Evolutionary conservation across 2,329 filamentous ascomycete species (phyloP).

Genomic region (Ilyonectria sp.): DNA sequence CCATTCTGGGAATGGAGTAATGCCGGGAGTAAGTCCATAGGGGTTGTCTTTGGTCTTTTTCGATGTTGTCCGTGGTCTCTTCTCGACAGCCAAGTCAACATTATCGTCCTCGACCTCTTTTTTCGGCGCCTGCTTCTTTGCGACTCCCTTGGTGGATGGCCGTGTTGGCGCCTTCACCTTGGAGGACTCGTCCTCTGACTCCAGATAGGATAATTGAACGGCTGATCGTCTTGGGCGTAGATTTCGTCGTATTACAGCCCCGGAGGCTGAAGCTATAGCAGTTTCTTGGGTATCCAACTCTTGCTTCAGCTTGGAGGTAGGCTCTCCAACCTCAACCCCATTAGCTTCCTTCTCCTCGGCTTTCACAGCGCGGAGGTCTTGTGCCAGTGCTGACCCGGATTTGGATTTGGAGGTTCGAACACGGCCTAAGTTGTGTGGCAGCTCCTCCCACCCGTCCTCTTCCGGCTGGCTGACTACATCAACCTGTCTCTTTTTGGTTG

Average conservation of each 20-base stretch:
- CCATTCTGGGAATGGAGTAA: slow-evolving; percentile 48
- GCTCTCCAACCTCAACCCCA: neutral
- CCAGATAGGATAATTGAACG: slow-evolving; percentile 31
- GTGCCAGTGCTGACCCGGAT: too few species aligned
- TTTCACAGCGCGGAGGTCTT: neutral
- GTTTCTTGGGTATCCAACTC: neutral
- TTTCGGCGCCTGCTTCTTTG: slow-evolving; percentile 32
- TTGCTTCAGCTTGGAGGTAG: neutral
- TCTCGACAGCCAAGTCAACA: slow-evolving; percentile 12
- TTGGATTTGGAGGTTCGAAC: slow-evolving; percentile 6
- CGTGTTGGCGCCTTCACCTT: neutral
- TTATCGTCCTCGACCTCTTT: slow-evolving; percentile 34
- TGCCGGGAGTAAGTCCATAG: slow-evolving; percentile 47
- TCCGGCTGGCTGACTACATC: neutral
- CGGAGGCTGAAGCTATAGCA: neutral
- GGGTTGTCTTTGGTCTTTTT: slow-evolving; percentile 47
- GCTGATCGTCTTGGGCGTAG: slow-evolving; percentile 25
- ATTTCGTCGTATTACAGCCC: neutral
- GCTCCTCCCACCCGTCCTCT: slow-evolving; percentile 8
- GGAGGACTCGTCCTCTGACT: slow-evolving; percentile 40
- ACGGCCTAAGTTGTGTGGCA: slow-evolving; percentile 24
- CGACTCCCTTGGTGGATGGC: neutral
- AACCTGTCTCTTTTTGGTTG: slow-evolving; percentile 1
- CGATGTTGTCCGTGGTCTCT: slow-evolving; percentile 33
- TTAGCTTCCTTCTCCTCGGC: neutral